Evolutionary conservation across 2,329 filamentous ascomycete species (phyloP).

Genomic region (Raffaelea ambrosiae): DNA sequence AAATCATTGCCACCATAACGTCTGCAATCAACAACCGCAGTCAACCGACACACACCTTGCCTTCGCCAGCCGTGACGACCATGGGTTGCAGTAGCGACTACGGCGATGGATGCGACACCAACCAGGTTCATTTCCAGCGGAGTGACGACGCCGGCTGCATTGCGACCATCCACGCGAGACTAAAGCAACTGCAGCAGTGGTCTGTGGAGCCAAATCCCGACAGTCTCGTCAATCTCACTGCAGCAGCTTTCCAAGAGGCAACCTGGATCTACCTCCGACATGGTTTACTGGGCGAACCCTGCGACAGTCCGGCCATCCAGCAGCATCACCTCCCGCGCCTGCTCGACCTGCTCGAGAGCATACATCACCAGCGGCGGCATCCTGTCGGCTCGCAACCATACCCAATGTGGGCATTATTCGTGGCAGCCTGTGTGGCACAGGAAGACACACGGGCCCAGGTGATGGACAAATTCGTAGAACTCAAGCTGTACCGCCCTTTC

Average conservation of each 20-base stretch:
- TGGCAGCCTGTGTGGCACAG: constrained; percentile 4
- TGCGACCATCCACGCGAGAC: background rate
- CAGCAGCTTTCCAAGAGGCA: constrained; percentile 1
- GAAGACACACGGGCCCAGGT: constrained; percentile 1
- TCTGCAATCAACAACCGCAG: background rate
- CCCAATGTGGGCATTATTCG: constrained; percentile 6
- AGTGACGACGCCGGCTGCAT: too few species aligned
- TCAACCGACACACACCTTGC: too few species aligned
- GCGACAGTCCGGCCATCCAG: constrained; percentile 2
- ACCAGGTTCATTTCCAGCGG: too few species aligned
- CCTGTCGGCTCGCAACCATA: constrained; percentile 4
- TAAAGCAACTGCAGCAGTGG: constrained; percentile 1
- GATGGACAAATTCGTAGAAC: background rate
- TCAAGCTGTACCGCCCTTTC: background rate
- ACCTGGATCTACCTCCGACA: constrained; percentile 5
- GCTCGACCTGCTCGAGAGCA: background rate
- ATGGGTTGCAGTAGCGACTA: background rate
- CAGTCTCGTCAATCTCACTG: constrained; percentile 1
- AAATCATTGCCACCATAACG: constrained; percentile 1
- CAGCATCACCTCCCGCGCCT: background rate
- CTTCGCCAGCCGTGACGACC: too few species aligned
- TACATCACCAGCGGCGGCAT: background rate
- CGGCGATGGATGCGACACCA: background rate
- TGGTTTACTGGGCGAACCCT: background rate
- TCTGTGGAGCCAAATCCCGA: constrained; percentile 1